Base-by-base conservation (phyloP, 1,284 basidiomycete genomes). In the Coniophora puteana region DNA sequence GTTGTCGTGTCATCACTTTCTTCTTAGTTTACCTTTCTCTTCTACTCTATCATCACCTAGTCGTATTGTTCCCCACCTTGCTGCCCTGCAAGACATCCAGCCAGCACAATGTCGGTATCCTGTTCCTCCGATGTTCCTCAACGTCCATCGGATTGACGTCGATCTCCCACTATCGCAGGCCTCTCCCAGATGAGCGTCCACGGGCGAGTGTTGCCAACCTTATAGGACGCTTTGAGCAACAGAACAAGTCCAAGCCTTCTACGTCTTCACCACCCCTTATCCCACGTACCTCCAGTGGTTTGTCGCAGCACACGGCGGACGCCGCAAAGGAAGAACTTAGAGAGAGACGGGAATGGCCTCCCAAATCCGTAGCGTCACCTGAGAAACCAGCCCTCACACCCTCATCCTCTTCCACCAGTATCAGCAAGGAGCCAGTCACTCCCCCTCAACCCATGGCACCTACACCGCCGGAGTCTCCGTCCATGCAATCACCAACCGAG, bases 131-230 rank as follows among this genome's bases (percentile, higher is more conserved):
- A 20, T 38, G 36, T 46, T 49, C 41, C 39, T 31, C 26, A 31
- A n/a, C 45, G 59, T 22, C 52, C 38, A 32, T 48, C 38, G 43
- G 24, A 13, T 46, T 13, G 26, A 41, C 30, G 21, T 11, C 18
- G 22, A 12, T 21, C 23, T 30, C n/a, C n/a, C n/a, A n/a, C n/a
- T n/a, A n/a, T n/a, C 14, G 38, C 56, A 87, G 87, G 86, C 80
- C 83, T 41, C 65, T 88, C 46, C 86, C 86, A 61, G 87, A 89
- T 71, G 86, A 89, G 67, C 76, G 82, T 55, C 86, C 86, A 38
- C 80, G 87, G 47, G 74, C 74, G 57, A 86, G 81, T 54, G 87
- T 89, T 40, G 86, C 86, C 47, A 89, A 88, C 58, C 80, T 89
- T 63, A 89, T 89, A 54, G 86, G 85, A 34, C 76, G 83, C 44